These are phyloP conservation scores for Podospora anserina DNA, from an alignment of 495 filamentous ascomycete genomes.

Conservation along the genomic window DNA sequence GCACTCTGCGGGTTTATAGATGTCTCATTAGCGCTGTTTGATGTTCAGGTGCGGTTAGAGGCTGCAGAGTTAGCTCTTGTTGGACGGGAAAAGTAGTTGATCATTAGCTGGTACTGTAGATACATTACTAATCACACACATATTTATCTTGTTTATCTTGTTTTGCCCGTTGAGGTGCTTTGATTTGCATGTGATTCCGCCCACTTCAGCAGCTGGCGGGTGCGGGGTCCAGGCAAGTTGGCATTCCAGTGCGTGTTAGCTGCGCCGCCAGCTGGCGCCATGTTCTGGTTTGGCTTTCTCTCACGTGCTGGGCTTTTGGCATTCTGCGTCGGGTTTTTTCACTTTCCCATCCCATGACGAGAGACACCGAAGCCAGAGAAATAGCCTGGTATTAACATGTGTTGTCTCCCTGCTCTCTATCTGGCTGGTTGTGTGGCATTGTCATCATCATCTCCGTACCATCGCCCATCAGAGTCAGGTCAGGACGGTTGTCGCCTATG, in stretches of 20 bases:
- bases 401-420: neutral
- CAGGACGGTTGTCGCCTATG: constrained; percentile 13
- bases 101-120: neutral
- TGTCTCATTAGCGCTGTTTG: neutral
- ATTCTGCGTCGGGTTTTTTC: neutral
- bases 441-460: neutral
- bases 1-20: neutral
- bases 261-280: neutral
- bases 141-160: neutral
- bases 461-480: neutral
- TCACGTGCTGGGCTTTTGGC: neutral
- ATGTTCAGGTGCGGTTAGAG: neutral
- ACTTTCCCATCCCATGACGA: neutral
- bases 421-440: neutral
- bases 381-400: neutral
- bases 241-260: neutral
- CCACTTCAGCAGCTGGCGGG: neutral
- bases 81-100: neutral
- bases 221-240: neutral
- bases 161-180: too few species aligned
- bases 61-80: neutral
- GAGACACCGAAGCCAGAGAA: neutral
- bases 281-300: neutral
- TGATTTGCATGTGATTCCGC: neutral
- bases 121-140: neutral